These are phyloP conservation scores for Salix exigua DNA, from an alignment of 345 rosid species.

Conservation along the genomic window DNA sequence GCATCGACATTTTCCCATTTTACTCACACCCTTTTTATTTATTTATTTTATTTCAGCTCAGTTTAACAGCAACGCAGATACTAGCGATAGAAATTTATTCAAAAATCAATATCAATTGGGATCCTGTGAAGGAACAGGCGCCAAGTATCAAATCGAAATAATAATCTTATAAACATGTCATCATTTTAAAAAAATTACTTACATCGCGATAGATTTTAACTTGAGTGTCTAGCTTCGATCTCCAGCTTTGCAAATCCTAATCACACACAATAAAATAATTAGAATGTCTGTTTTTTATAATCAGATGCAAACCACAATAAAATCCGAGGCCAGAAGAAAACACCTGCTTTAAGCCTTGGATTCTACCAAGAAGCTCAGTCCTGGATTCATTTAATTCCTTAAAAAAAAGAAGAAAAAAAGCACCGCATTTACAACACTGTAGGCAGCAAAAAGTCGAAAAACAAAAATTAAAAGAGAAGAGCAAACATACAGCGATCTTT, in stretches of 20 bases:
- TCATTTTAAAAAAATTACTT: slow-evolving; percentile 2
- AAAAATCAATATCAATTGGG: no score
- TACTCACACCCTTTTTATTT: no score
- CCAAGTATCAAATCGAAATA: no score
- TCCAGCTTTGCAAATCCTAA: slow-evolving; percentile 94
- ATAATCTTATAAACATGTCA: not conserved
- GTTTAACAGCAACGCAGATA: no score
- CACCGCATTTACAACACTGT: not conserved
- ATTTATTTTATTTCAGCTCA: no score
- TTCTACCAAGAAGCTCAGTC: slow-evolving; percentile 68
- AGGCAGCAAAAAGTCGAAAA: not conserved
- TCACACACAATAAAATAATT: not conserved
- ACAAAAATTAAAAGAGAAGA: not conserved
- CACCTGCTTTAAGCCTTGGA: slow-evolving; percentile 88
- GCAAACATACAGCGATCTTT: slow-evolving; percentile 52
- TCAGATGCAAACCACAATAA: not conserved
- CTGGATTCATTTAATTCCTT: slow-evolving; percentile 90
- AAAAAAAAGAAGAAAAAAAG: slow-evolving; percentile 1
- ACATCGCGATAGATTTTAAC: slow-evolving; percentile 82
- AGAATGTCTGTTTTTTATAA: not conserved
- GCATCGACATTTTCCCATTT: no score
- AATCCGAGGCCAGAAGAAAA: not conserved
- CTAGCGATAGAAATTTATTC: no score
- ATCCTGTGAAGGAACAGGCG: no score
- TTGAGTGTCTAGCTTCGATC: slow-evolving; percentile 86